Conservation (phyloP, 1,284 basidiomycete genomes). For the Rugosomyces carneus region DNA sequence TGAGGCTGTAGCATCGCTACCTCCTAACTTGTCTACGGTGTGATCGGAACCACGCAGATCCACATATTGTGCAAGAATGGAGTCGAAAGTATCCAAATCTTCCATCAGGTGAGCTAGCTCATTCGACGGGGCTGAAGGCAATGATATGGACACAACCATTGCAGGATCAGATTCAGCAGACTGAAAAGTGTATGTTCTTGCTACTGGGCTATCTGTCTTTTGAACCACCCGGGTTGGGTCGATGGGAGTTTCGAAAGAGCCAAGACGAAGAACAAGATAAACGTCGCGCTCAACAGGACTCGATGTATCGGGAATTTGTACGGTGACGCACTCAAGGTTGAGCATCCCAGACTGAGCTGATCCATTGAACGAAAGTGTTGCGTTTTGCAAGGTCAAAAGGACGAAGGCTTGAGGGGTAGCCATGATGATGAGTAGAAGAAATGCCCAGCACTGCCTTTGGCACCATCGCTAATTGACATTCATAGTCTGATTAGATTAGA, state of each 20-base stretch:
- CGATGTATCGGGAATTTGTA: slow-evolving; percentile 28
- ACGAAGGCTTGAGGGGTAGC: slow-evolving; percentile 42
- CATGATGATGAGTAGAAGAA: slow-evolving; percentile 19
- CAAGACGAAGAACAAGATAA: slow-evolving; percentile 57
- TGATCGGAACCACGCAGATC: slow-evolving; percentile 28
- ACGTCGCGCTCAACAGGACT: slow-evolving; percentile 37
- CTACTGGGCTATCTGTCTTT: slow-evolving; percentile 29
- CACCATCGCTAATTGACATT: background rate
- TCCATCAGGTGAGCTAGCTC: slow-evolving; percentile 35
- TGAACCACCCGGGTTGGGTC: slow-evolving; percentile 42
- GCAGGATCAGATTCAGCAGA: slow-evolving; percentile 28
- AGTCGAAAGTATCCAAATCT: slow-evolving; percentile 66
- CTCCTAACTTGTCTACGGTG: background rate
- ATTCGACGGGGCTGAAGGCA: slow-evolving; percentile 32
- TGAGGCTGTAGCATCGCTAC: slow-evolving; percentile 8
- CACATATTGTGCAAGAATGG: slow-evolving; percentile 64
- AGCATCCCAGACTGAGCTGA: slow-evolving; percentile 37
- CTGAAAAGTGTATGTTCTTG: slow-evolving; percentile 42
- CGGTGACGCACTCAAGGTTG: slow-evolving; percentile 49
- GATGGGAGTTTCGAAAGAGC: slow-evolving; percentile 54
- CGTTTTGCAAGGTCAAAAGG: slow-evolving; percentile 46
- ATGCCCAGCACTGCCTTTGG: slow-evolving; percentile 1
- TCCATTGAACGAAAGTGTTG: slow-evolving; percentile 32
- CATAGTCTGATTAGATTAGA: slow-evolving; percentile 11
- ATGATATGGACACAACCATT: slow-evolving; percentile 34